A percentile compares a stretch with the other conserved stretches of the same genome.
These are phyloP conservation scores for Suillus luteus DNA, from an alignment of 768 basidiomycete species.

Conservation along the genomic window DNA sequence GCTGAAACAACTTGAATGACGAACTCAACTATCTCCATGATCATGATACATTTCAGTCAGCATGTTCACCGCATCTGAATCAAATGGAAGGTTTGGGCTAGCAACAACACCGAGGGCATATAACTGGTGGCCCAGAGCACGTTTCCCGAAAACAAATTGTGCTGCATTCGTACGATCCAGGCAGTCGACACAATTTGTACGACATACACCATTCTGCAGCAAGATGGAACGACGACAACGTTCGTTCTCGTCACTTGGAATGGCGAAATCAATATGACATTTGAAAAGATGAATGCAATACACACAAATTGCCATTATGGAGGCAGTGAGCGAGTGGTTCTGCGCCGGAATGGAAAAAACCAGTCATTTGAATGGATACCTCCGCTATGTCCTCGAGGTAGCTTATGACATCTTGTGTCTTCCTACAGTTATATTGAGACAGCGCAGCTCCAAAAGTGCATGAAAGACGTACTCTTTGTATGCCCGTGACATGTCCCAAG, in stretches of 20 bases:
- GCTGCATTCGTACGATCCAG: slow-evolving; percentile 95
- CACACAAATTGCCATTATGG: slow-evolving; percentile 42
- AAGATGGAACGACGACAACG: slow-evolving; percentile 68
- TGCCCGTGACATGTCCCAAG: slow-evolving; percentile 96
- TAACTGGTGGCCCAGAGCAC: slow-evolving; percentile 91
- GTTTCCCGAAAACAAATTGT: slow-evolving; percentile 95
- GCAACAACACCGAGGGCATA: slow-evolving; percentile 91
- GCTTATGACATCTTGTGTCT: slow-evolving; percentile 93
- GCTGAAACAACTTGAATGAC: not conserved
- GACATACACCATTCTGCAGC: slow-evolving; percentile 88
- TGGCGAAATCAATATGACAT: not conserved
- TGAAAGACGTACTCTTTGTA: slow-evolving; percentile 78
- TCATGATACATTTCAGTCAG: slow-evolving; percentile 99
- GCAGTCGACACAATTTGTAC: slow-evolving; percentile 97
- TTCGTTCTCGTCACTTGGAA: slow-evolving; percentile 10
- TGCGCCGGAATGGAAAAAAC: slow-evolving; percentile 93
- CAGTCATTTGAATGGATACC: slow-evolving; percentile 86
- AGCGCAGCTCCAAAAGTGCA: not conserved
- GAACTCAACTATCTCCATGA: slow-evolving; percentile 84
- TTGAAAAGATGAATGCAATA: not conserved
- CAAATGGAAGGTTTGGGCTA: slow-evolving; percentile 83
- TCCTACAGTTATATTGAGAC: slow-evolving; percentile 46
- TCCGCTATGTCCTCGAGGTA: slow-evolving; percentile 95
- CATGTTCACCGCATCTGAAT: slow-evolving; percentile 95
- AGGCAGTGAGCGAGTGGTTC: slow-evolving; percentile 78